Evolutionary conservation across 169 alveolate genomes (phyloP), one percentile per base, ranked within the genome.

Genomic region (Theileria orientalis): DNA sequence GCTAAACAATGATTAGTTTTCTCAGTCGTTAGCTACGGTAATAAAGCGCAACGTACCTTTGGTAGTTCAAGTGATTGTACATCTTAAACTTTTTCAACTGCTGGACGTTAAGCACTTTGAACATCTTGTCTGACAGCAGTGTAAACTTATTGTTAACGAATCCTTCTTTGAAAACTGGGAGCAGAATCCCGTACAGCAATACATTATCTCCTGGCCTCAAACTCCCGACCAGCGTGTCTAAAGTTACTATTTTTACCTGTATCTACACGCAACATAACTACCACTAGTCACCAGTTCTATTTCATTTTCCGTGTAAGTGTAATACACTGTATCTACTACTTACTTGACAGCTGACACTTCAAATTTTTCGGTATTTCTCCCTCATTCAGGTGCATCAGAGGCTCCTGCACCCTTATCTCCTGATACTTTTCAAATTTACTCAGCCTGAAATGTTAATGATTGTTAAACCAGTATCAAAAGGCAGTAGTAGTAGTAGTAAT

Each of bases 291-390:
- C n/a, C n/a, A n/a, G n/a, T n/a, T n/a, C n/a, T n/a, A n/a, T n/a
- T n/a, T n/a, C n/a, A n/a, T n/a, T n/a, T n/a, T n/a, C n/a, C n/a
- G n/a, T n/a, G n/a, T n/a, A n/a, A n/a, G n/a, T n/a, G n/a, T n/a
- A n/a, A n/a, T n/a, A n/a, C n/a, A n/a, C n/a, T n/a, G n/a, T n/a
- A n/a, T n/a, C n/a, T n/a, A n/a, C n/a, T n/a, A n/a, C n/a, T n/a
- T n/a, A 13, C 99, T 98, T 60, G 86, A 87, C 25, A 96, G 92
- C 41, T 90, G 77, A 51, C 96, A 90, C 56, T 92, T 95, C 76
- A 96, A 83, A 32, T 94, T 70, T 74, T 97, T 87, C 1, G 99
- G 99, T 25, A 97, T 95, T 56, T 94, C 94, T 27, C 99, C 99
- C 41, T 94, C 94, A 7, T 98, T 97, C 35, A 97, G 94, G 80